These are phyloP conservation scores for Paramecium bursaria DNA, from an alignment of 73 alveolate species.

Conservation along the genomic window DNA sequence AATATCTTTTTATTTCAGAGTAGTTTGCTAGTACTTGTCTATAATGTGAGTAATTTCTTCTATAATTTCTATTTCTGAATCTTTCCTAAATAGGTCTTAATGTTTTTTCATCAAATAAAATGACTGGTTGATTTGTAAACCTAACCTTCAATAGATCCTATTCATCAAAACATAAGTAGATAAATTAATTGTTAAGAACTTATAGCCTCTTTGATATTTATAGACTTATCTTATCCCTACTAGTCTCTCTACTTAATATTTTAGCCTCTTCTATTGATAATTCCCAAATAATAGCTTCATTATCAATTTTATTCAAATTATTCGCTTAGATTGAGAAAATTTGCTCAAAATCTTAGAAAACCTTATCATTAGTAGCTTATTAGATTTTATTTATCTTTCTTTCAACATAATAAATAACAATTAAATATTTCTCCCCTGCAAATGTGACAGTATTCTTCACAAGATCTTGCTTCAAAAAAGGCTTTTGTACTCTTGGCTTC, in stretches of 20 bases:
- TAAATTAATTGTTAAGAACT: slow-evolving; percentile 9
- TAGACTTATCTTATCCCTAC: slow-evolving; percentile 9
- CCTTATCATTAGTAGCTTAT: slow-evolving; percentile 10
- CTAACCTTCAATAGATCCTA: slow-evolving; percentile 20
- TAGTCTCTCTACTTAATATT: slow-evolving; percentile 12
- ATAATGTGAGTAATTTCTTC: neutral
- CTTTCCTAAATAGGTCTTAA: slow-evolving; percentile 13
- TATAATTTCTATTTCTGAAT: slow-evolving; percentile 7
- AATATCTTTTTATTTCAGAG: neutral
- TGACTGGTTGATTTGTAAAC: neutral
- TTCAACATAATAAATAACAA: slow-evolving; percentile 4
- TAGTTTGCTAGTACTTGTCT: too few relatives aligned
- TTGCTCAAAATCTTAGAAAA: slow-evolving; percentile 35
- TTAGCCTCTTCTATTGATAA: slow-evolving; percentile 47
- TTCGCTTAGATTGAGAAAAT: neutral
- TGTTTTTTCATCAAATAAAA: slow-evolving; percentile 35
- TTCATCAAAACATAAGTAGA: slow-evolving; percentile 21
- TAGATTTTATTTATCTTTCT: slow-evolving; percentile 26
- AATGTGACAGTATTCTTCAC: slow-evolving; percentile 4
- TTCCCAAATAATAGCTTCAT: slow-evolving; percentile 18
- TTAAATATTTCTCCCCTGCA: slow-evolving; percentile 39
- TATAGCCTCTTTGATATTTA: slow-evolving; percentile 2
- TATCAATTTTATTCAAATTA: neutral
- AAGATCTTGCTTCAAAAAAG: neutral
- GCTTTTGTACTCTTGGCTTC: neutral